phyloP scores from a whole-genome alignment of 768 basidiomycete species.

The Pleurotus giganteus region DNA sequence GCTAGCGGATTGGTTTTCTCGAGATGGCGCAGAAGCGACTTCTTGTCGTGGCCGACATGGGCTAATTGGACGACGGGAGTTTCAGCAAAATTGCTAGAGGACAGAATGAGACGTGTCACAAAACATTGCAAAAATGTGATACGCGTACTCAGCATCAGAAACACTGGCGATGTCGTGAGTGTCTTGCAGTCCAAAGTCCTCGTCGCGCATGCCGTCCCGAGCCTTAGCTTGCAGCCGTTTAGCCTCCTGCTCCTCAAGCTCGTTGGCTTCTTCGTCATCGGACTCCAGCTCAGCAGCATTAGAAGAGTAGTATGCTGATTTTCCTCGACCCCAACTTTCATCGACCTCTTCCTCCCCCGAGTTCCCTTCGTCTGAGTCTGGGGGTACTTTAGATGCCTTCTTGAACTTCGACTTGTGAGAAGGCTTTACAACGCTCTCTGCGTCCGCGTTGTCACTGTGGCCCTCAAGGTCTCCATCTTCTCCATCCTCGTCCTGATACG shows the following conservation, averaged over 20 bases:
- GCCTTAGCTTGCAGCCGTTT: constrained; percentile 74
- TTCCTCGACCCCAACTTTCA: constrained; percentile 82
- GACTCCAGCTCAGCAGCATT: constrained; percentile 80
- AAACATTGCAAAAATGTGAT: background rate
- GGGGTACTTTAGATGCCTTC: constrained; percentile 16
- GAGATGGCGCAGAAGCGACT: constrained; percentile 58
- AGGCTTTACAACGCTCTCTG: constrained; percentile 19
- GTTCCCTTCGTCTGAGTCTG: constrained; percentile 23
- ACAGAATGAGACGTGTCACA: background rate
- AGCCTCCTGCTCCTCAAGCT: constrained; percentile 87
- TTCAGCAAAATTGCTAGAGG: constrained; percentile 37
- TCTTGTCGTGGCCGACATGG: constrained; percentile 44
- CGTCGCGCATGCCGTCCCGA: constrained; percentile 67
- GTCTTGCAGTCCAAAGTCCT: constrained; percentile 83
- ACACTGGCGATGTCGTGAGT: constrained; percentile 35
- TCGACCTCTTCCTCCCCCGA: constrained; percentile 33
- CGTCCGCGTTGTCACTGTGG: no score
- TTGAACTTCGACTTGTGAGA: constrained; percentile 21
- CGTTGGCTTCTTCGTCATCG: constrained; percentile 86
- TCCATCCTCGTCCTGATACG: constrained; percentile 31
- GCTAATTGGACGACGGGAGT: constrained; percentile 38
- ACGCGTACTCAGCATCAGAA: constrained; percentile 32
- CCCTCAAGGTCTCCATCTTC: constrained; percentile 20
- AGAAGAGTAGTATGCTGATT: constrained; percentile 82
- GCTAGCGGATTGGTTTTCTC: constrained; percentile 78